phyloP scores from a whole-genome alignment of 2,329 filamentous ascomycete species.

The Fusarium penzigii region DNA sequence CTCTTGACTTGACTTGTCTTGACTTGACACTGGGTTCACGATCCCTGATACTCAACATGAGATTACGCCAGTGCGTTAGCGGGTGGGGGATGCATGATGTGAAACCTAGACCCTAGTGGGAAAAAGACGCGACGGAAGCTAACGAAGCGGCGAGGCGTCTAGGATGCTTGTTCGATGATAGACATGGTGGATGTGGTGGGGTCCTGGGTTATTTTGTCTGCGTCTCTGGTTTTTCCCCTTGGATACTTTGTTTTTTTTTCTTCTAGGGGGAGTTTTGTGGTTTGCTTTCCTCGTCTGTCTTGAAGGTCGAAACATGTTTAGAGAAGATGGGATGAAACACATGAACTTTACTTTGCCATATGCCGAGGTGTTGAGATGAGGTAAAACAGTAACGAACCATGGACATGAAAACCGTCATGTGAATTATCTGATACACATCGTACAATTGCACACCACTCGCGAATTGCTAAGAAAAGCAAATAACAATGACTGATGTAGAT shows the following conservation, averaged over 20 bases:
- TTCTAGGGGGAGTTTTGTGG: background rate
- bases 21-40: constrained; percentile 4
- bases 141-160: constrained; percentile 23
- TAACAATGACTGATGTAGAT: too few species aligned
- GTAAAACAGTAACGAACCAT: too few species aligned
- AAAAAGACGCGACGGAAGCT: constrained; percentile 19
- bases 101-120: constrained; percentile 12
- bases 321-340: background rate
- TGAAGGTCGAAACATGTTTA: background rate
- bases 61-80: constrained; percentile 50
- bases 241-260: background rate
- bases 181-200: constrained; percentile 7
- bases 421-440: too few species aligned
- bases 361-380: too few species aligned
- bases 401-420: too few species aligned
- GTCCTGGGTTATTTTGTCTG: too few species aligned
- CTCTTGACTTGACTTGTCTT: constrained; percentile 4
- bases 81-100: constrained; percentile 44
- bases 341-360: too few species aligned
- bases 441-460: too few species aligned
- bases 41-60: constrained; percentile 50
- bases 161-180: constrained; percentile 5
- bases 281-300: too few species aligned
- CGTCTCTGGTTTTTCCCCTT: too few species aligned
- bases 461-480: too few species aligned